Conservation (phyloP, 768 basidiomycete species). For the Panaeolus papilionaceus region DNA sequence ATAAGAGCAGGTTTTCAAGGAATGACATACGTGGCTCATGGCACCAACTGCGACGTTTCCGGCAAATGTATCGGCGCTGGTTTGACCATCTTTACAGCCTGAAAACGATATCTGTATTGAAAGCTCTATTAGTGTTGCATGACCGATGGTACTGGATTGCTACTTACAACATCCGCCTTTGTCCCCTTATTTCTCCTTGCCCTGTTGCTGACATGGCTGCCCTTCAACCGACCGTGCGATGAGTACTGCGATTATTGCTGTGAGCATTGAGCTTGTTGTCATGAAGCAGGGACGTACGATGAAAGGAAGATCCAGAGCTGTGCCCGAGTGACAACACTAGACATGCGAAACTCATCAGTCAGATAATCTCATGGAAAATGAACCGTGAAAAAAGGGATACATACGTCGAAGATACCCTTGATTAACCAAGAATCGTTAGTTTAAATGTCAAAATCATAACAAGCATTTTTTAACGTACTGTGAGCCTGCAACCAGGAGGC, state of each 20-base stretch:
- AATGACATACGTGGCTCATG: constrained; percentile 74
- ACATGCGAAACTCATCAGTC: constrained; percentile 15
- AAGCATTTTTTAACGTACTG: constrained; percentile 39
- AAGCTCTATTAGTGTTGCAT: background rate
- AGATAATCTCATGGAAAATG: constrained; percentile 1
- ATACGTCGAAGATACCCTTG: constrained; percentile 60
- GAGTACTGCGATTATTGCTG: constrained; percentile 52
- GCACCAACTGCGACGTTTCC: constrained; percentile 74
- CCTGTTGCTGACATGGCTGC: constrained; percentile 42
- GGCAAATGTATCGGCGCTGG: constrained; percentile 73
- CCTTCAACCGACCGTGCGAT: constrained; percentile 60
- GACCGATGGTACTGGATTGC: background rate
- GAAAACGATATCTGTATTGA: constrained; percentile 67
- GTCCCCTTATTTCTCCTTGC: constrained; percentile 53
- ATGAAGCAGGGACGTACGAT: constrained; percentile 40
- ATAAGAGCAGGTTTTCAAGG: background rate
- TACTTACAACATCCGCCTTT: constrained; percentile 70
- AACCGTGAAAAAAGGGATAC: constrained; percentile 20
- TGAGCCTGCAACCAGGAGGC: constrained; percentile 56
- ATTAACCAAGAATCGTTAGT: background rate
- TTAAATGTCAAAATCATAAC: background rate
- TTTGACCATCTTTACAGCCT: constrained; percentile 74
- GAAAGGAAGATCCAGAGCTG: constrained; percentile 57
- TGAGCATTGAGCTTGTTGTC: background rate
- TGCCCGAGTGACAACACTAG: constrained; percentile 62